phyloP scores from a whole-genome alignment of 73 alveolate genomes.

The Tetrahymena thermophila region DNA sequence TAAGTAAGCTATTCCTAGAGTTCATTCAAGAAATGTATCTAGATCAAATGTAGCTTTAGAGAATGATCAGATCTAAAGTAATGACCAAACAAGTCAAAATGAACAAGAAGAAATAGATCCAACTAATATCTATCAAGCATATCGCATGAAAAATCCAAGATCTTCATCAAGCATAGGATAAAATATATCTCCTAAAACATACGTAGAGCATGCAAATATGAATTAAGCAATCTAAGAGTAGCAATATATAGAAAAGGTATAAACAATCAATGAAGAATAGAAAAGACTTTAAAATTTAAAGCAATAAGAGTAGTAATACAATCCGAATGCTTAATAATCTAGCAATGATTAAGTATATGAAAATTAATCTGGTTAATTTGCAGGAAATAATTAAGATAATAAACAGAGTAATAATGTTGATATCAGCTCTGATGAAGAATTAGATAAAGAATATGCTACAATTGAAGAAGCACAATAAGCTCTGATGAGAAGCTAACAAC shows the following conservation, averaged over 20 bases:
- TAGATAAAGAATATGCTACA: not conserved
- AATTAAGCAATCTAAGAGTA: not conserved
- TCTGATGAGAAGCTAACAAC: not conserved
- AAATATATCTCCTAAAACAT: not conserved
- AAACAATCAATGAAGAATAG: not conserved
- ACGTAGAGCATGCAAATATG: not conserved
- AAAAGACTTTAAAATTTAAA: not conserved
- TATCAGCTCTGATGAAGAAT: not conserved
- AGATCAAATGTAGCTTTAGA: not conserved
- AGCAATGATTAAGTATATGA: not conserved
- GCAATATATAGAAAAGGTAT: not conserved
- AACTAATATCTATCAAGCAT: not conserved
- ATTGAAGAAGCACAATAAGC: not conserved
- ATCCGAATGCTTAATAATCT: not conserved
- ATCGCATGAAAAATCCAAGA: not conserved
- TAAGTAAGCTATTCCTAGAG: not conserved
- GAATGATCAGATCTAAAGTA: not conserved
- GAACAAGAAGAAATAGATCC: not conserved
- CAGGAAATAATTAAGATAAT: not conserved
- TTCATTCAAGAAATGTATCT: not conserved
- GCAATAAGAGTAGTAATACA: not conserved
- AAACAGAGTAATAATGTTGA: not conserved
- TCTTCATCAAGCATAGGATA: not conserved
- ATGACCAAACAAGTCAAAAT: not conserved
- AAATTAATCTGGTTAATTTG: not conserved